These are phyloP conservation scores for Beauveria pseudobassiana DNA, from an alignment of 2,329 filamentous ascomycete species.

Conservation along the genomic window DNA sequence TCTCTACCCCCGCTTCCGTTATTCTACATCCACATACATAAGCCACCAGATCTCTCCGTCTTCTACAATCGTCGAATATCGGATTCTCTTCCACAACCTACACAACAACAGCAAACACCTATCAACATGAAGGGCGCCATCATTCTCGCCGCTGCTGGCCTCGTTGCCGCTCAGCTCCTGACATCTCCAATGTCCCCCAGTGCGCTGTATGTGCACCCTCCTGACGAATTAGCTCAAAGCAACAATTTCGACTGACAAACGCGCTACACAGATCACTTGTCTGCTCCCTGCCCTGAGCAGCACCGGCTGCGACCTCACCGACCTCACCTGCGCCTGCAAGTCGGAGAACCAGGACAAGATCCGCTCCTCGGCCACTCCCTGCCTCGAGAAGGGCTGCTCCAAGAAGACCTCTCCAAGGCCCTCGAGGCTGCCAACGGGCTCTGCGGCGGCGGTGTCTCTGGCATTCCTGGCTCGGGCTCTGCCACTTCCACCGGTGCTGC, in stretches of 20 bases:
- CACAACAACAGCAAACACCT: background rate
- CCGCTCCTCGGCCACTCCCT: conserved; percentile 21
- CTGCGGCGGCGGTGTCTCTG: conserved; percentile 8
- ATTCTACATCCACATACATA: background rate
- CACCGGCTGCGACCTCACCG: conserved; percentile 28
- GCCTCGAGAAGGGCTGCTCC: conserved; percentile 28
- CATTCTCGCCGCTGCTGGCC: conserved; percentile 25
- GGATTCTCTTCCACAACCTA: background rate
- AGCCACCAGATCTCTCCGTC: background rate
- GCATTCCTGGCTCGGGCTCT: conserved; percentile 1
- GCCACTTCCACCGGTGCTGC: background rate
- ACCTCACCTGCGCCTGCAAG: conserved; percentile 33
- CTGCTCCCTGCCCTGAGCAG: conserved; percentile 27
- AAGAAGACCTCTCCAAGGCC: conserved; percentile 24
- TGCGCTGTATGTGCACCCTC: conserved; percentile 32
- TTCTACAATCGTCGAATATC: background rate
- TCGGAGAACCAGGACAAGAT: conserved; percentile 25
- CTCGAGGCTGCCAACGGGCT: conserved; percentile 24
- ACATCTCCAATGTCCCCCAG: conserved; percentile 26
- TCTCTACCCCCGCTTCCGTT: background rate
- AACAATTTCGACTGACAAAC: background rate
- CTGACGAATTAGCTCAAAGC: background rate
- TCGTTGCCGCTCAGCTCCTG: conserved; percentile 29
- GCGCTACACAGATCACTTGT: conserved; percentile 23
- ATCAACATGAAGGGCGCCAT: conserved; percentile 35